Evolutionary conservation across 2,329 filamentous ascomycete genomes (phyloP).

Genomic region (Calonectria ilicicola): DNA sequence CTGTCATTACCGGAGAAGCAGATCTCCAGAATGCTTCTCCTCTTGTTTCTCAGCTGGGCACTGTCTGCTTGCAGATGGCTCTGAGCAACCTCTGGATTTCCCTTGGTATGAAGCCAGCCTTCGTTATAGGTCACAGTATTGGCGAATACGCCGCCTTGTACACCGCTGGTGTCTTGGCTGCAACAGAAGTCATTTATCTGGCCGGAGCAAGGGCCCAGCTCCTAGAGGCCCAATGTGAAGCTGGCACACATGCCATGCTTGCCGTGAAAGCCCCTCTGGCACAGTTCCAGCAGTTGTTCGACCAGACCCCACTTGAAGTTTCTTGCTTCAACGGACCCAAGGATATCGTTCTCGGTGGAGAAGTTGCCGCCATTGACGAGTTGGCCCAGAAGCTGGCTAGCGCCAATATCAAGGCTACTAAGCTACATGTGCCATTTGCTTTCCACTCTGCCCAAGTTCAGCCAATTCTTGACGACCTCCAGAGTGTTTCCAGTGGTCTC

Average conservation of each 20-base stretch:
- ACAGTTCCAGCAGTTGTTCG: constrained; percentile 20
- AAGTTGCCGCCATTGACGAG: constrained; percentile 8
- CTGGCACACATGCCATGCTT: constrained; percentile 47
- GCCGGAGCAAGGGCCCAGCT: constrained; percentile 69
- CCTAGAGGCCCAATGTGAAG: constrained; percentile 65
- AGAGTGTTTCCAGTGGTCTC: constrained; percentile 31
- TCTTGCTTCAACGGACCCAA: constrained; percentile 73
- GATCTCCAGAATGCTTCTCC: constrained; percentile 28
- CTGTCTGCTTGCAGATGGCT: constrained; percentile 52
- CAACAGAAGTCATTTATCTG: constrained; percentile 70
- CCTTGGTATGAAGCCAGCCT: constrained; percentile 53
- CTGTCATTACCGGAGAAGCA: constrained; percentile 53
- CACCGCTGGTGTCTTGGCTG: constrained; percentile 72
- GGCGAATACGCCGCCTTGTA: constrained; percentile 58
- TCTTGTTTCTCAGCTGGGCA: constrained; percentile 50
- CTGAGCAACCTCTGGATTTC: constrained; percentile 47
- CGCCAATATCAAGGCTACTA: constrained; percentile 43
- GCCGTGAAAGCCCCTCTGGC: constrained; percentile 33
- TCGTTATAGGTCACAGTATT: constrained; percentile 60
- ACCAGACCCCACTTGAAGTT: constrained; percentile 45
- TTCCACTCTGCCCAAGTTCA: constrained; percentile 52
- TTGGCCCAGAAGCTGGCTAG: neutral
- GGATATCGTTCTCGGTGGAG: constrained; percentile 62
- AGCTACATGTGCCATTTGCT: constrained; percentile 48
- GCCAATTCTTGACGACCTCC: constrained; percentile 60